Evolutionary conservation across 371 early-diverging fungal species (phyloP).

Genomic region (Mucor sp.): DNA sequence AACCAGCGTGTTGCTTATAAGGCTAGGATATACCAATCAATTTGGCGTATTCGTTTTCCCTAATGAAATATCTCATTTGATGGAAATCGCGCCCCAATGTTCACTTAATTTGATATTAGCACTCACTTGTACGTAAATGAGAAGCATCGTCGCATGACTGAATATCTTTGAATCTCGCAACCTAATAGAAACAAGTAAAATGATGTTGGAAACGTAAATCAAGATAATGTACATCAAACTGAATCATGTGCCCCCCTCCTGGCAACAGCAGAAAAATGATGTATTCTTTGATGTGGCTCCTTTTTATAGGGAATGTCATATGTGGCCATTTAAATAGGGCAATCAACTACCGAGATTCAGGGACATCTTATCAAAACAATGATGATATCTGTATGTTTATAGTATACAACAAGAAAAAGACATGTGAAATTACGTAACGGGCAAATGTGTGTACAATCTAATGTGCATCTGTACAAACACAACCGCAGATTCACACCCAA

Average conservation of each 20-base stretch:
- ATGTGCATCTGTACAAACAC: background rate
- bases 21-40: background rate
- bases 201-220: background rate
- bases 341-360: background rate
- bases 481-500: background rate
- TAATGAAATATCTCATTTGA: background rate
- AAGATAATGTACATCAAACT: background rate
- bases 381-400: background rate
- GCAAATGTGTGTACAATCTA: background rate
- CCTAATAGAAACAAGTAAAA: too few relatives aligned
- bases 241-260: background rate
- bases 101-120: background rate
- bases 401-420: background rate
- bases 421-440: constrained; percentile 4
- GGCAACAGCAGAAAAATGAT: background rate
- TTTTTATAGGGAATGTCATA: background rate
- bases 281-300: background rate
- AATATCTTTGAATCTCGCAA: background rate
- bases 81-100: background rate
- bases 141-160: background rate
- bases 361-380: background rate
- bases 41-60: background rate
- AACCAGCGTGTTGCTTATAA: background rate
- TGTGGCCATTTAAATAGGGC: background rate
- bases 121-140: background rate